Base-by-base conservation (phyloP, 2,329 filamentous ascomycete species). In the Scedosporium dehoogii region DNA sequence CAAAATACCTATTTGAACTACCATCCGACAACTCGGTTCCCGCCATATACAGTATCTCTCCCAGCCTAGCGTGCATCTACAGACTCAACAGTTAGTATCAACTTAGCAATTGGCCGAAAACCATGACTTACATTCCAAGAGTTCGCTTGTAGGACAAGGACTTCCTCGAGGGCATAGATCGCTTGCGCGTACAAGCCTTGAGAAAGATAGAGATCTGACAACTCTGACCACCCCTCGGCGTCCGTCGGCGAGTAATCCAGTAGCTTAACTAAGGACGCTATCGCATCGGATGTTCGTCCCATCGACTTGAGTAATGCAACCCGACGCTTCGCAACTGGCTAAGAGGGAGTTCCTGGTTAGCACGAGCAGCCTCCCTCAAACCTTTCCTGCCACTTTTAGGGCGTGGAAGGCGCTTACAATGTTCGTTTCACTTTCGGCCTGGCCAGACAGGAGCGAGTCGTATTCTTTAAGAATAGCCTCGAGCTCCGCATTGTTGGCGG, bases 141-240 rank as follows among this genome's bases (percentile, higher is more conserved):
- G 77, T 96, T 96, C 3, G 94, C 93, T 61, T 86, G 84, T 63
- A 96, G 80, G 60, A 97, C 79, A 55, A 99, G 75, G 21, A 96
- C 91, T 73, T 99, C 94, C 73, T 99, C 94, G 55, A 96, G 77
- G 64, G 91, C 88, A 73, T 89, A 96, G 59, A 96, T 86, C 46
- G 92, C 90, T 73, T 97, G 93, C 14, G 86, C 77, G 70, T 89
- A 91, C 68, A 93, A 76, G 0, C 89, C 91, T 71, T 93, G 89
- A 21, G 81, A 81, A 33, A 92, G 81, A 74, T 99, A 97, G 65
- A 97, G 76, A 71, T 96, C 91, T 61, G 90, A 85, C 67, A 97
- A 80, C 76, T 99, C 94, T 60, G 91, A 85, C 94, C 94, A 99
- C 9, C 90, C 87, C 77, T 99, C 94, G 5, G 88, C 87, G 76